A percentile compares a stretch with the other conserved stretches of the same genome.
Conservation (phyloP, 192 early-diverging fungal species). For the Chytriomyces sp. region DNA sequence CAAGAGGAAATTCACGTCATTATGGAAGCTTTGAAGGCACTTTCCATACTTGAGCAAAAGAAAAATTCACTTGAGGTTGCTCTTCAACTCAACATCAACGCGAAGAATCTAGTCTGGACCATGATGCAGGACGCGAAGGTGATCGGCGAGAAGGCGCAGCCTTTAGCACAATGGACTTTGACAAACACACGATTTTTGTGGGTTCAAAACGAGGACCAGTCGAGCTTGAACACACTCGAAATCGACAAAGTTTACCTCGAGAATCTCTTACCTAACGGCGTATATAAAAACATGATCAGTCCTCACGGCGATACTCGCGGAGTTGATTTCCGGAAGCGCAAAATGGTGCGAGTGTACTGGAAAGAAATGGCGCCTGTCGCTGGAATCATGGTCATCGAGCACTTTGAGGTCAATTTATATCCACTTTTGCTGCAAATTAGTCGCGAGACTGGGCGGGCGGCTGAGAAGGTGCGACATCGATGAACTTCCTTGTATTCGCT, state of each 20-base stretch:
- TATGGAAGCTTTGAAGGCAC: slow-evolving; percentile 65
- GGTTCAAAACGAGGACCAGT: slow-evolving; percentile 84
- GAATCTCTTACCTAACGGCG: slow-evolving; percentile 47
- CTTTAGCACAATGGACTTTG: slow-evolving; percentile 73
- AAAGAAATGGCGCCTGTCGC: slow-evolving; percentile 81
- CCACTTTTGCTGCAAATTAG: slow-evolving; percentile 83
- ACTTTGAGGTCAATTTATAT: slow-evolving; percentile 78
- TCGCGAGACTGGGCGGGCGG: slow-evolving; percentile 79
- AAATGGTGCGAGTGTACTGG: slow-evolving; percentile 87
- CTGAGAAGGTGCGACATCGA: too few species aligned
- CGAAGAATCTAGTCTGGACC: slow-evolving; percentile 70
- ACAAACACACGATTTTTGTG: slow-evolving; percentile 65
- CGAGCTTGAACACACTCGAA: slow-evolving; percentile 70
- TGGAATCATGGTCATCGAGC: slow-evolving; percentile 88
- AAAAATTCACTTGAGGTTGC: slow-evolving; percentile 59
- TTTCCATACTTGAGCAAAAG: slow-evolving; percentile 54
- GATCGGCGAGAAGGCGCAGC: slow-evolving; percentile 62
- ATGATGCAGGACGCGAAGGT: slow-evolving; percentile 63
- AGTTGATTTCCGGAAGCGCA: slow-evolving; percentile 77
- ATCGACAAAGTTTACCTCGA: slow-evolving; percentile 72
- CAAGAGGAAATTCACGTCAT: slow-evolving; percentile 73
- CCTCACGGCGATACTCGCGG: slow-evolving; percentile 47
- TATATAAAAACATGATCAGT: slow-evolving; percentile 48
- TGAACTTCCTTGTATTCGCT: too few species aligned
- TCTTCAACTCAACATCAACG: slow-evolving; percentile 55